Evolutionary conservation across 2,329 filamentous ascomycete genomes (phyloP).

Genomic region (Hymenoscyphus albidus): DNA sequence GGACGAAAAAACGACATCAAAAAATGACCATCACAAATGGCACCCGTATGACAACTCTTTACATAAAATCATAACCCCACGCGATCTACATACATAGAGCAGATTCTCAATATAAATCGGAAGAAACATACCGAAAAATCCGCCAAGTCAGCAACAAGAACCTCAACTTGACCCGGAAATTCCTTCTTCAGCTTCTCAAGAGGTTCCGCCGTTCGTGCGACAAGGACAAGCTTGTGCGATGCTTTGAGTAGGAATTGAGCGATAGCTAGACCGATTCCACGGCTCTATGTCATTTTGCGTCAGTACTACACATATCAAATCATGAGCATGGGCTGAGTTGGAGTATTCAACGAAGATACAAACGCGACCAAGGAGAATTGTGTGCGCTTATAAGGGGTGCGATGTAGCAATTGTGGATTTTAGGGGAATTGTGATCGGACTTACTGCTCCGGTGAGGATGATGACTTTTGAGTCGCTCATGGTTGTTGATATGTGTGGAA

Average conservation of each 20-base stretch:
- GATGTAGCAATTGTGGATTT: background rate
- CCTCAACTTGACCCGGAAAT: slow-evolving; percentile 52
- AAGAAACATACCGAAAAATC: slow-evolving; percentile 44
- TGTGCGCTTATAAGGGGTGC: background rate
- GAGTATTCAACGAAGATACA: no score
- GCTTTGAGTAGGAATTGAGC: slow-evolving; percentile 48
- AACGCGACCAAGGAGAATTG: no score
- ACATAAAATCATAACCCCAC: background rate
- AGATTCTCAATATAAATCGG: background rate
- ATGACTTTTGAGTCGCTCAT: slow-evolving; percentile 59
- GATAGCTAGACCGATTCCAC: slow-evolving; percentile 58
- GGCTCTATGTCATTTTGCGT: slow-evolving; percentile 44
- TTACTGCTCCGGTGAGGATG: slow-evolving; percentile 56
- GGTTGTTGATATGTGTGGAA: background rate
- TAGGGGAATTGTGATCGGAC: background rate
- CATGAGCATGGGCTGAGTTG: background rate
- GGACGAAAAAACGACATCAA: no score
- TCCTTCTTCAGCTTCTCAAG: slow-evolving; percentile 49
- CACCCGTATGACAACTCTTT: no score
- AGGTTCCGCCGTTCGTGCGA: slow-evolving; percentile 50
- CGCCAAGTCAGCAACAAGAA: slow-evolving; percentile 52
- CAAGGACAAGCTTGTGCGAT: slow-evolving; percentile 56
- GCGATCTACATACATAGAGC: background rate
- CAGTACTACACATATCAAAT: background rate
- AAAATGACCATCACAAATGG: no score